Base-by-base conservation (phyloP, 345 rosid species). In the Euphorbia pulcherrima region DNA sequence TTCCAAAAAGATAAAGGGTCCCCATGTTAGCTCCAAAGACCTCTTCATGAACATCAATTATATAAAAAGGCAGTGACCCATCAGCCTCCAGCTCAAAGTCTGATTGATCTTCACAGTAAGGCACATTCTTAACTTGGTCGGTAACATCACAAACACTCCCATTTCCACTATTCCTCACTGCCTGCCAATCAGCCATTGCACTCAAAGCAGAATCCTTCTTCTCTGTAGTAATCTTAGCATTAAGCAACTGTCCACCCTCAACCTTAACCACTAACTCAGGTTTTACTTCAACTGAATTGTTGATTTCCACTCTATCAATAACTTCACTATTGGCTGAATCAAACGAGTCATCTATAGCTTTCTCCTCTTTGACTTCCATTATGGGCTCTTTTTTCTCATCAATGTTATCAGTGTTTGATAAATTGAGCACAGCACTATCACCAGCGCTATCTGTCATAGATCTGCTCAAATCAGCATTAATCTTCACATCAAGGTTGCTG, bases 121-220 rank as follows among this genome's bases (percentile, higher is more conserved):
- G 30, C 65, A 71, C 80, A 67, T 28, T 70, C 44, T 72, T 77
- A 60, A 40, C 72, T 58, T 72, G 82, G 44, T 40, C 72, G 3
- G 39, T 62, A 65, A 54, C 67, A 62, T 58, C 74, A 30, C 47
- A 72, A 51, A 66, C 57, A 64, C 30, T 64, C 4, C 39, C 86
- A 44, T 62, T 76, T 48, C 74, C 86, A 65, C 72, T 81, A 37
- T 74, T 77, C 64, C 76, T 86, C 35, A 87, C 82, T 2, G 80
- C 93, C 74, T 84, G 84, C 97, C 99, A 94, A 54, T 83, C 97
- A 51, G 92, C 92, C 56, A 80, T 86, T 6, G 99, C 99, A 67
- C 97, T 88, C 62, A 85, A 71, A 60, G 86, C 72, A 5, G 83
- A 74, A 80, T 91, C 96, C 71, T 75, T 85, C 75, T 81, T 82